A percentile compares a stretch with the other conserved stretches of the same genome.
Conservation (phyloP, 176 grass and related monocot genomes). For the Juncus effusus region DNA sequence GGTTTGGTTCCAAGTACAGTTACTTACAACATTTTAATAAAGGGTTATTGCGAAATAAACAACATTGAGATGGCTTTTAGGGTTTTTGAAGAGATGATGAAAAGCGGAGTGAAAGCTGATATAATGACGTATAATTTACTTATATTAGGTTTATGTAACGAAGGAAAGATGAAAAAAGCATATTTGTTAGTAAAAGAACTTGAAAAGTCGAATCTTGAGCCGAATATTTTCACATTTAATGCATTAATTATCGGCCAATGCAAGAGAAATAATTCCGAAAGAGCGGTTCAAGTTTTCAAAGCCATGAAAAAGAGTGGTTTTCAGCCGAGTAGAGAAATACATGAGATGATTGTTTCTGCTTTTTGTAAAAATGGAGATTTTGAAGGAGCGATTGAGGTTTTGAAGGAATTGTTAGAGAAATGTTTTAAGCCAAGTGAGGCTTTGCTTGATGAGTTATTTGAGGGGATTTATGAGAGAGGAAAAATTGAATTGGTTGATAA, state of each 20-base stretch:
- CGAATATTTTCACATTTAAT: constrained; percentile 62
- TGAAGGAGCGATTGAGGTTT: constrained; percentile 66
- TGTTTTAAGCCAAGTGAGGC: constrained; percentile 54
- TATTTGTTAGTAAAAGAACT: constrained; percentile 47
- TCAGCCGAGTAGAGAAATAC: constrained; percentile 36
- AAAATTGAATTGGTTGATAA: constrained; percentile 48
- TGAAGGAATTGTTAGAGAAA: constrained; percentile 60
- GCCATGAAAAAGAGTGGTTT: constrained; percentile 71
- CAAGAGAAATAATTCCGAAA: constrained; percentile 68
- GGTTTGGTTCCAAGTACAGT: constrained; percentile 37
- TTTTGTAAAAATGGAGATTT: constrained; percentile 79
- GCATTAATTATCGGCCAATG: constrained; percentile 66
- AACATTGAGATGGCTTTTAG: constrained; percentile 38
- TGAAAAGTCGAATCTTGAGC: constrained; percentile 43
- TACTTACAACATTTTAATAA: constrained; percentile 72
- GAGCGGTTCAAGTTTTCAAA: constrained; percentile 60
- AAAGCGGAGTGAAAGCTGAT: constrained; percentile 41
- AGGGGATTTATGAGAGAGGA: constrained; percentile 41
- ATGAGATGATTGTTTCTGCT: constrained; percentile 56
- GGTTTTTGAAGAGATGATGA: constrained; percentile 67
- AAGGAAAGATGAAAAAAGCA: constrained; percentile 65
- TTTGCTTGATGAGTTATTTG: constrained; percentile 56
- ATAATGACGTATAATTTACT: constrained; percentile 71
- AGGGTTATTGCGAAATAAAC: constrained; percentile 43
- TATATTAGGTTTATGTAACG: constrained; percentile 65